Conservation (phyloP, 108 stramenopile genomes). For the Cyclostephanos tholiformis region DNA sequence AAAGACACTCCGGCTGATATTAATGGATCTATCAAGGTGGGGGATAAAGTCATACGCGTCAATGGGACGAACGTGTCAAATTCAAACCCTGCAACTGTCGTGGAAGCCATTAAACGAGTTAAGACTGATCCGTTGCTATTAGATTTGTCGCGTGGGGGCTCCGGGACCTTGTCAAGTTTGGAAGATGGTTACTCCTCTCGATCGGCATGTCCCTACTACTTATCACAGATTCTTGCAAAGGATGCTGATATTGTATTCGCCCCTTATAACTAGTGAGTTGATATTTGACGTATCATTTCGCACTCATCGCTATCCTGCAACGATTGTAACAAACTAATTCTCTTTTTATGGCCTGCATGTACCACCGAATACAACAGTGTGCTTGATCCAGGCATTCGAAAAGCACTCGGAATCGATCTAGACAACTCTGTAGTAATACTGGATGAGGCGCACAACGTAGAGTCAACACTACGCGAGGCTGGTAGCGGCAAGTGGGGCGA, state of each 20-base stretch:
- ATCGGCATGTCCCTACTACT: slow-evolving; percentile 88
- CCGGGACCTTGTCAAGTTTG: slow-evolving; percentile 12
- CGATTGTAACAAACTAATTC: slow-evolving; percentile 1
- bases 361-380: slow-evolving; percentile 24
- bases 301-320: slow-evolving; percentile 15
- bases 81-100: slow-evolving; percentile 23
- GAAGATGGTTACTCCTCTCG: slow-evolving; percentile 57
- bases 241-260: slow-evolving; percentile 91
- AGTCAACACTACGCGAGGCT: slow-evolving; percentile 67
- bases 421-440: slow-evolving; percentile 88
- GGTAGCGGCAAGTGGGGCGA: slow-evolving; percentile 66
- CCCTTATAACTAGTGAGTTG: slow-evolving; percentile 91
- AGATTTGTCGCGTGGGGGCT: slow-evolving; percentile 48
- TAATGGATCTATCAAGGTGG: slow-evolving; percentile 43
- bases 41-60: slow-evolving; percentile 58
- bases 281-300: background rate
- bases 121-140: slow-evolving; percentile 56
- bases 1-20: slow-evolving; percentile 37
- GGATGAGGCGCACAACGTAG: slow-evolving; percentile 98
- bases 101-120: slow-evolving; percentile 22
- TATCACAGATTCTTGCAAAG: slow-evolving; percentile 60
- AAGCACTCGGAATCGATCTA: slow-evolving; percentile 62
- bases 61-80: slow-evolving; percentile 53
- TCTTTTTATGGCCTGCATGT: background rate
- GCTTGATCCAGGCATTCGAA: slow-evolving; percentile 83